Percentiles rank a stretch among this genome's conserved stretches.
Evolutionary conservation across 495 filamentous ascomycete genomes (phyloP).

Genomic region (Tuber brumale): DNA sequence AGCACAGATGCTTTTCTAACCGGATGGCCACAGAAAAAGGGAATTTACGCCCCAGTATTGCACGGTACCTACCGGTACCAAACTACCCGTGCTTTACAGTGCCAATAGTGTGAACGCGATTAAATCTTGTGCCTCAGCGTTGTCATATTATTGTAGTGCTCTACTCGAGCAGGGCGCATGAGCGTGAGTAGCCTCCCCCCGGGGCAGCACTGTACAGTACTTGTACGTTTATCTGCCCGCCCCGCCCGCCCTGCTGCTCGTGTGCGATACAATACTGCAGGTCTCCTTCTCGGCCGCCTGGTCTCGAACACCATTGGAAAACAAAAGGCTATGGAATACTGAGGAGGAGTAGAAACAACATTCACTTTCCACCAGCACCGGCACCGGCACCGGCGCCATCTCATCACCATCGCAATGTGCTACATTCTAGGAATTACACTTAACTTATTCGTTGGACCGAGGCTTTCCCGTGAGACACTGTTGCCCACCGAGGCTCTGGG

Average conservation of each 20-base stretch:
- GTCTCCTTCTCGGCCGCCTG: background rate
- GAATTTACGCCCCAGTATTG: background rate
- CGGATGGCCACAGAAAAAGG: background rate
- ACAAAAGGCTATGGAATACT: background rate
- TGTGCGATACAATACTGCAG: background rate
- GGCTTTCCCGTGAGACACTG: background rate
- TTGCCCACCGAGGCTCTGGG: background rate
- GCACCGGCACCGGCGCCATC: too few relatives aligned
- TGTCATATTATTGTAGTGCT: background rate
- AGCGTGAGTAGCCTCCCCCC: background rate
- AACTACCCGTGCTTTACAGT: background rate
- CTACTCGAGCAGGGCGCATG: background rate
- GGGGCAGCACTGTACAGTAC: background rate
- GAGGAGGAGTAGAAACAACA: background rate
- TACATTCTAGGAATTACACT: background rate
- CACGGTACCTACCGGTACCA: background rate
- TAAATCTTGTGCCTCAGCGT: background rate
- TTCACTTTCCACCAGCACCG: background rate
- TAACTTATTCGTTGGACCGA: background rate
- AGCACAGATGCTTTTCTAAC: background rate
- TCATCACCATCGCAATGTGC: background rate
- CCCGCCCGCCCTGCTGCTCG: conserved; percentile 2
- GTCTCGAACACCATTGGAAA: conserved; percentile 1
- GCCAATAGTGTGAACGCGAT: background rate
- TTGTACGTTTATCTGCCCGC: background rate